Evolutionary conservation across 805 yeast species (phyloP), one percentile per base, ranked within the genome.

Genomic region (Cyberlindnera mrakii): DNA sequence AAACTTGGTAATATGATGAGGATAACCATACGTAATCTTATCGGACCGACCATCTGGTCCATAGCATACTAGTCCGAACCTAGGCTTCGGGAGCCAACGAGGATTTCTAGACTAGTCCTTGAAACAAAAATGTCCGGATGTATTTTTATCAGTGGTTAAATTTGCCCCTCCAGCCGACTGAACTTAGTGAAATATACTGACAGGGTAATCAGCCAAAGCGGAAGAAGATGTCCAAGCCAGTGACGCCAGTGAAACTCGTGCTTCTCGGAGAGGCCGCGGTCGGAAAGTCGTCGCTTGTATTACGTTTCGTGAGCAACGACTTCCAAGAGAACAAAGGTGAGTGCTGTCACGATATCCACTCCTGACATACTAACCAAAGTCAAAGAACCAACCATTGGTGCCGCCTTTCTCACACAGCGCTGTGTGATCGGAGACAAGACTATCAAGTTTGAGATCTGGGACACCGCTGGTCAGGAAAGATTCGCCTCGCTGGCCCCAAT

Each of bases 181-280:
- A 23, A 23, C 27, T 9, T 4, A 19, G 7, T 19, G 27, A 23
- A 10, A 23, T 23, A 8, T 5, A 23, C 11, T 6, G 27, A 23
- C 27, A 10, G 13, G 27, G 10, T 6, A 23, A 23, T 17, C 15
- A 33, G 15, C 19, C n/a, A 10, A 35, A 31, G 10, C 35, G 20
- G 34, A 13, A 36, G 39, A 31, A 25, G 15, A 48, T 48, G 52
- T 43, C 48, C 40, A 53, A 49, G 35, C 71, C 80, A 53, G 64
- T 83, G 39, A 82, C 85, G 25, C 77, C 90, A 14, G 95, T 91
- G 43, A 91, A 91, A 65, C 74, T 91, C 44, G 99, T 91, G 8
- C 77, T 91, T 33, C 69, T 91, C 37, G 99, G 99, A 25, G 99
- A 91, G 61, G 97, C 97, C 1, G 99, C 99, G 0, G 99, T 91